Percentiles rank a stretch among this genome's conserved stretches.
phyloP scores from a whole-genome alignment of 2,329 filamentous ascomycete genomes.

The Aspergillus tamarii region DNA sequence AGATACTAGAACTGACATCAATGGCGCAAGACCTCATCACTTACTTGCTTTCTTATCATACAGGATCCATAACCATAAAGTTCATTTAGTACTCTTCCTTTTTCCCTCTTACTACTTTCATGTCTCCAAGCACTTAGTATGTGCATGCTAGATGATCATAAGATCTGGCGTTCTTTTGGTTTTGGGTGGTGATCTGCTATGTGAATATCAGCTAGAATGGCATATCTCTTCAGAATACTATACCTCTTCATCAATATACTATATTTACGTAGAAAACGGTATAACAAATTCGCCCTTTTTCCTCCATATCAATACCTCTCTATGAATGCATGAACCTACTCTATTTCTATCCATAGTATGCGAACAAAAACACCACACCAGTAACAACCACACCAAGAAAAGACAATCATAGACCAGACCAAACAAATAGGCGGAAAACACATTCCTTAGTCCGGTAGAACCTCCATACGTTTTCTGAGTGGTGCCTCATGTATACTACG shows the following conservation, averaged over 20 bases:
- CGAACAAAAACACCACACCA: too few relatives aligned
- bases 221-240: background rate
- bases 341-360: too few relatives aligned
- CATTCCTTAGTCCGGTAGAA: too few relatives aligned
- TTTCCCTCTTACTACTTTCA: background rate
- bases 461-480: too few relatives aligned
- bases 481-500: too few relatives aligned
- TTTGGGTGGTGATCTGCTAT: conserved; percentile 7
- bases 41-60: conserved; percentile 4
- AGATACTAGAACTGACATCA: background rate
- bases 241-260: background rate
- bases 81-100: background rate
- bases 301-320: background rate
- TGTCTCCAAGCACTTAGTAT: background rate
- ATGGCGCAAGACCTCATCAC: background rate
- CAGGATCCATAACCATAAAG: background rate
- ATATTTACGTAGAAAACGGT: background rate
- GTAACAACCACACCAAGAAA: too few relatives aligned
- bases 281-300: background rate
- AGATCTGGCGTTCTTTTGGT: conserved; percentile 10
- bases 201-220: conserved; percentile 6
- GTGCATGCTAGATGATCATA: background rate
- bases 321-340: background rate
- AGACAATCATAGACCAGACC: too few relatives aligned
- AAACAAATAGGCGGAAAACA: too few relatives aligned